Base-by-base conservation (phyloP, 164 flowering plant genomes). In the Cinnamomum chago region DNA sequence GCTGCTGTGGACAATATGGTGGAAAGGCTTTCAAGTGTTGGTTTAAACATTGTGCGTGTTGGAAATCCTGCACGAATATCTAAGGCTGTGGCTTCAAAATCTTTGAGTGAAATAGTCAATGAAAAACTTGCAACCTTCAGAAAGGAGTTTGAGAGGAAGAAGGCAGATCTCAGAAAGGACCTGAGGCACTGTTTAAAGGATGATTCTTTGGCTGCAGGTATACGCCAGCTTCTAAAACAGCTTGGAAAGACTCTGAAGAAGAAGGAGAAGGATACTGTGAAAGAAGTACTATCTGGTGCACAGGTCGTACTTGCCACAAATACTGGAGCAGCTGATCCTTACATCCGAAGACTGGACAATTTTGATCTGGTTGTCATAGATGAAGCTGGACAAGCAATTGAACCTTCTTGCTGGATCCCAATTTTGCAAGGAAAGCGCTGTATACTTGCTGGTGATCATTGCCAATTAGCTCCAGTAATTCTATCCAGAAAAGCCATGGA, bases 1-100 rank as follows among this genome's bases (percentile, higher is more conserved):
- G 98, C 98, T 70, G 97, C 95, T 47, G 89, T 94, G 27, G 97
- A 94, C 72, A 94, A 94, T 82, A 86, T 94, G 92, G 98, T 94
- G 73, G 97, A 94, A 75, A 94, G 86, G 76, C 90, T 94, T 35
- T 86, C 96, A 5, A 40, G 72, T 77, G 75, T 73, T 77, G 93
- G 92, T 17, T 52, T 89, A 71, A 79, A 87, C 78, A 85, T 91
- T 82, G 98, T 94, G 28, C 86, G 98, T 5, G 92, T 94, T 60
- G 98, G 98, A 58, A 94, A 94, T 83, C 98, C 98, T 68, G 97
- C 90, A 30, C 85, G 98, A 3, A 91, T 92, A 75, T 92, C 97
- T 22, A 18, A 84, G 23, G 75, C 86, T 17, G 98, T 94, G 24
- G 91, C 95, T 52, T 91, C 97, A 6, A 89, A 87, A 72, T 94